Percentiles rank a stretch among this genome's conserved stretches.
phyloP scores from a whole-genome alignment of 306 rosid genomes.

The Herpetospermum pedunculosum region DNA sequence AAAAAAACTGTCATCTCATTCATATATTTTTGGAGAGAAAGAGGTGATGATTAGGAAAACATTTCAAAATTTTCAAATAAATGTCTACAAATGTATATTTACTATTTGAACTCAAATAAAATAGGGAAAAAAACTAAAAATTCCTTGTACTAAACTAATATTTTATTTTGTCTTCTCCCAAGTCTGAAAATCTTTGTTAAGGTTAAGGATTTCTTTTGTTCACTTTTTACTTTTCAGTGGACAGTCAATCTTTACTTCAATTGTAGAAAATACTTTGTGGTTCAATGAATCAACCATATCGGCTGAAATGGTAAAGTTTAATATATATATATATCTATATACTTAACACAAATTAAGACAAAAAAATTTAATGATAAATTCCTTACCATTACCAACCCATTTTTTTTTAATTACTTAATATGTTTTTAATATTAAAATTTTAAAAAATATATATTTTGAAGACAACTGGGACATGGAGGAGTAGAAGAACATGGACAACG shows the following conservation, averaged over 20 bases:
- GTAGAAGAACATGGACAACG: neutral
- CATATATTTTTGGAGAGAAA: neutral
- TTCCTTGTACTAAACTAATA: no score
- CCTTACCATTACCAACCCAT: no score
- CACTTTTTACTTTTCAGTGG: neutral
- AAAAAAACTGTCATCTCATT: neutral
- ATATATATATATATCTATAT: no score
- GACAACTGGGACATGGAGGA: neutral
- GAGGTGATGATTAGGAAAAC: neutral
- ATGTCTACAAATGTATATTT: neutral
- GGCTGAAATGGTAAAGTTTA: neutral
- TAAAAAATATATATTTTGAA: no score
- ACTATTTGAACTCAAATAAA: neutral
- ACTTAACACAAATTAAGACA: neutral
- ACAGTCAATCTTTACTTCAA: neutral
- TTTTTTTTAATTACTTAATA: no score
- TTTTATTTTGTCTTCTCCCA: neutral
- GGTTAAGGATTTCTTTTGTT: neutral
- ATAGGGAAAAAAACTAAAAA: no score
- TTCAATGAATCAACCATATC: neutral
- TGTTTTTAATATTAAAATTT: neutral
- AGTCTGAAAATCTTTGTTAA: neutral
- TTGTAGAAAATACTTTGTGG: neutral
- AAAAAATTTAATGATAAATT: no score
- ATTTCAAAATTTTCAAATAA: neutral